Evolutionary conservation across 129 eudicot genomes (phyloP).

Genomic region (Solidago caesia): DNA sequence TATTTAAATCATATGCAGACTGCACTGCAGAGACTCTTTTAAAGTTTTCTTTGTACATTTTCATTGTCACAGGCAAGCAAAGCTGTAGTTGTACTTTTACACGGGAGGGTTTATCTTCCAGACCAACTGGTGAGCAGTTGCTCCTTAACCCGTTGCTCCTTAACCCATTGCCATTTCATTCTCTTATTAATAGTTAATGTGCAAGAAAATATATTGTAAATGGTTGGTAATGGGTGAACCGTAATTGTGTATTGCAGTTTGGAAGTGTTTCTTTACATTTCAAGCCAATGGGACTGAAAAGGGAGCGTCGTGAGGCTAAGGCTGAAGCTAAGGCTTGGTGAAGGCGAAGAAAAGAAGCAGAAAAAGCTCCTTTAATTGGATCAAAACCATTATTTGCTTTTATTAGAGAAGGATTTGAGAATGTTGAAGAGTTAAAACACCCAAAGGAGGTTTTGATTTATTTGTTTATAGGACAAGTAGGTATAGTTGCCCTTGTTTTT

Average conservation of each 20-base stretch:
- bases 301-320: slow-evolving; percentile 81
- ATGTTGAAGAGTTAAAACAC: too few relatives aligned
- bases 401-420: too few relatives aligned
- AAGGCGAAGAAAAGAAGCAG: slow-evolving; percentile 48
- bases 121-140: slow-evolving; percentile 74
- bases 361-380: slow-evolving; percentile 22
- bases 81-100: neutral
- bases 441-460: too few relatives aligned
- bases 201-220: neutral
- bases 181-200: neutral
- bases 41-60: too few relatives aligned
- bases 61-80: too few relatives aligned
- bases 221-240: neutral
- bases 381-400: too few relatives aligned
- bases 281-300: slow-evolving; percentile 85
- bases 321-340: slow-evolving; percentile 30
- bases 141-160: neutral
- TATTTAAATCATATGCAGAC: too few relatives aligned
- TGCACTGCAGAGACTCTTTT: too few relatives aligned
- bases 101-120: slow-evolving; percentile 83
- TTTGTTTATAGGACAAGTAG: too few relatives aligned
- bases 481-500: too few relatives aligned
- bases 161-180: neutral
- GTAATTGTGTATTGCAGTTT: slow-evolving; percentile 40
- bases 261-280: slow-evolving; percentile 55